These are phyloP conservation scores for Suhomyces vadensis DNA, from an alignment of 805 yeast genomes.

Conservation along the genomic window DNA sequence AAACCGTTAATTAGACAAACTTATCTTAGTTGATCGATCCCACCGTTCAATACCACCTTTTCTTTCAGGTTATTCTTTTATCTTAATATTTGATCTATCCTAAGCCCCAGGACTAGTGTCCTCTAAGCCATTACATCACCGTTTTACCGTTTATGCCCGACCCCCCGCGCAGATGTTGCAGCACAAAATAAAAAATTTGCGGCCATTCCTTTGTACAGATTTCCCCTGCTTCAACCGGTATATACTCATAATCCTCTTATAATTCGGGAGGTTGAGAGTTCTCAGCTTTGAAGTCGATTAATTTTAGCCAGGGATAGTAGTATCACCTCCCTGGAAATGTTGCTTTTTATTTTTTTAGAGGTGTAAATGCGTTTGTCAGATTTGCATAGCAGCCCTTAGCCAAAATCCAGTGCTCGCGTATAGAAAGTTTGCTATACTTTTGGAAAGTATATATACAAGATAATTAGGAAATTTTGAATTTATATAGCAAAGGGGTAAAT, in stretches of 20 bases:
- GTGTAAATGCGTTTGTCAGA: too few relatives aligned
- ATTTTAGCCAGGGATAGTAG: too few relatives aligned
- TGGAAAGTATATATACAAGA: not conserved
- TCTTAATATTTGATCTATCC: too few relatives aligned
- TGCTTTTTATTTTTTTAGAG: not conserved
- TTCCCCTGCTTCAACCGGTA: not conserved
- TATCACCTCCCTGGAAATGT: too few relatives aligned
- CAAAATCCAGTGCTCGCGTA: not conserved
- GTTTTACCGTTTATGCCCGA: not conserved
- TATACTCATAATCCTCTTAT: too few relatives aligned
- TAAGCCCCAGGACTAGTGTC: not conserved
- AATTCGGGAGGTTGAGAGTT: too few relatives aligned
- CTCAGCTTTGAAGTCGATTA: too few relatives aligned
- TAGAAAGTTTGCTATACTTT: not conserved
- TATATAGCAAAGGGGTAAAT: too few relatives aligned
- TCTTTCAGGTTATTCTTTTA: not conserved
- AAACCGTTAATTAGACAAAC: not conserved
- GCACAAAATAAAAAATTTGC: slow-evolving; percentile 1
- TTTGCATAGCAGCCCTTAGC: not conserved
- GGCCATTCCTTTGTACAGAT: not conserved
- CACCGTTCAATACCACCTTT: not conserved
- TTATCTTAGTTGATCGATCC: not conserved
- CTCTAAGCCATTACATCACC: not conserved
- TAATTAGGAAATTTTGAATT: not conserved
- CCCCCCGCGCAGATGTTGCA: not conserved